Evolutionary conservation across 208 protist genomes (phyloP).

Genomic region (Leptomonas seymouri): DNA sequence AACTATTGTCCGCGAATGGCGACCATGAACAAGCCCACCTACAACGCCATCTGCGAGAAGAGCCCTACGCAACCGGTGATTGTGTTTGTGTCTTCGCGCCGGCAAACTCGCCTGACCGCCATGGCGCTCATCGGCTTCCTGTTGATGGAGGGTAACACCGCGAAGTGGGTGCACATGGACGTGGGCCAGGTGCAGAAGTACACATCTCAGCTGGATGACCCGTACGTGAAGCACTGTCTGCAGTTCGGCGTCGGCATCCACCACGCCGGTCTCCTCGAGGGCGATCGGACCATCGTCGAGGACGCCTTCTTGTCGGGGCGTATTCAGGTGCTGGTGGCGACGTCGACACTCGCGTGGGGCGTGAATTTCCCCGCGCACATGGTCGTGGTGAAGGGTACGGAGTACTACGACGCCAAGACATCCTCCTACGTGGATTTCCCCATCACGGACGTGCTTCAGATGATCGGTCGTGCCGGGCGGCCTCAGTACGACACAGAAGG

Average conservation of each 20-base stretch:
- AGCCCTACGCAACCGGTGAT: slow-evolving; percentile 96
- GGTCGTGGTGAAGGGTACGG: slow-evolving; percentile 99
- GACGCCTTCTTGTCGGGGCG: slow-evolving; percentile 94
- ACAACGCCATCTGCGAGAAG: slow-evolving; percentile 96
- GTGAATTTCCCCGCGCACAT: slow-evolving; percentile 99
- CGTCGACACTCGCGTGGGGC: slow-evolving; percentile 99
- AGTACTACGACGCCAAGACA: slow-evolving; percentile 99
- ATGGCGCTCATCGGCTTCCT: slow-evolving; percentile 97
- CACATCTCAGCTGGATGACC: slow-evolving; percentile 77
- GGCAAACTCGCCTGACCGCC: slow-evolving; percentile 99
- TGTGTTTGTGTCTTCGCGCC: slow-evolving; percentile 99
- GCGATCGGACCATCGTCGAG: slow-evolving; percentile 93
- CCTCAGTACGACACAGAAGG: slow-evolving; percentile 97
- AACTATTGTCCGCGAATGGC: slow-evolving; percentile 99
- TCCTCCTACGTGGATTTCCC: slow-evolving; percentile 98
- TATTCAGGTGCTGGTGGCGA: slow-evolving; percentile 98
- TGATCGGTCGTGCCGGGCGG: slow-evolving; percentile 99
- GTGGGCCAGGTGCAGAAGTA: slow-evolving; percentile 89
- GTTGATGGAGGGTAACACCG: slow-evolving; percentile 91
- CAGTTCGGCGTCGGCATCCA: slow-evolving; percentile 99
- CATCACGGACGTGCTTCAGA: slow-evolving; percentile 99
- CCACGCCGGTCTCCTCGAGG: slow-evolving; percentile 96
- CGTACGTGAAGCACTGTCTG: slow-evolving; percentile 95
- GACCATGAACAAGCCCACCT: slow-evolving; percentile 99
- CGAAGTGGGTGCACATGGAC: slow-evolving; percentile 93